These are phyloP conservation scores for Backusella luteola DNA, from an alignment of 192 early-diverging fungal genomes.

Conservation along the genomic window DNA sequence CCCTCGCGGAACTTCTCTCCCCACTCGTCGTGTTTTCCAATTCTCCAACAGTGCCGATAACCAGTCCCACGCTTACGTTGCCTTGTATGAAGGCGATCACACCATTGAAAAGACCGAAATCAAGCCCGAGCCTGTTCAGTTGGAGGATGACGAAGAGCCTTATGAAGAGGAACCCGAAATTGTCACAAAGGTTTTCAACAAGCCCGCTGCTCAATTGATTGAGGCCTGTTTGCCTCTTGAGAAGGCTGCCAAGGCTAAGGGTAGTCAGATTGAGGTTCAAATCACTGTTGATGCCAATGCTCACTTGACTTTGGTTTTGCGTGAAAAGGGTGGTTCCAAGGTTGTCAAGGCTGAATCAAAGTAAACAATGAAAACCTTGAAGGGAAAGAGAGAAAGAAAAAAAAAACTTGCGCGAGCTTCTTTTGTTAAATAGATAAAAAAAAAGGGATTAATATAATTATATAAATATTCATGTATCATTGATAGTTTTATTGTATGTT, in stretches of 20 bases:
- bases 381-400: not conserved
- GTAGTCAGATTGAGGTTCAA: slow-evolving; percentile 47
- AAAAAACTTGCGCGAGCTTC: not conserved
- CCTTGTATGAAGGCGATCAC: slow-evolving; percentile 83
- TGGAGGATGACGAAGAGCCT: slow-evolving; percentile 56
- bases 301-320: slow-evolving; percentile 50
- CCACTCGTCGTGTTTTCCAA: slow-evolving; percentile 73
- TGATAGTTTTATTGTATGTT: not conserved
- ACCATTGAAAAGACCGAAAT: slow-evolving; percentile 49
- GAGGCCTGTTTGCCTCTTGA: slow-evolving; percentile 64
- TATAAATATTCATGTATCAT: not conserved
- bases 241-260: slow-evolving; percentile 47
- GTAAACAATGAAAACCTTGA: not conserved
- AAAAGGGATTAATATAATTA: not conserved
- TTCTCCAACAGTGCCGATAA: slow-evolving; percentile 64
- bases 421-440: slow-evolving; percentile 6
- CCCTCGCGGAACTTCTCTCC: slow-evolving; percentile 82
- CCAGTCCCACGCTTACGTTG: slow-evolving; percentile 74
- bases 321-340: slow-evolving; percentile 50
- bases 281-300: slow-evolving; percentile 47
- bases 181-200: slow-evolving; percentile 41
- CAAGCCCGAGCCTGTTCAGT: slow-evolving; percentile 42
- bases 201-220: slow-evolving; percentile 57
- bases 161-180: slow-evolving; percentile 41
- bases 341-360: slow-evolving; percentile 42